phyloP scores from a whole-genome alignment of 306 rosid genomes.

The Cicer yamashitae region DNA sequence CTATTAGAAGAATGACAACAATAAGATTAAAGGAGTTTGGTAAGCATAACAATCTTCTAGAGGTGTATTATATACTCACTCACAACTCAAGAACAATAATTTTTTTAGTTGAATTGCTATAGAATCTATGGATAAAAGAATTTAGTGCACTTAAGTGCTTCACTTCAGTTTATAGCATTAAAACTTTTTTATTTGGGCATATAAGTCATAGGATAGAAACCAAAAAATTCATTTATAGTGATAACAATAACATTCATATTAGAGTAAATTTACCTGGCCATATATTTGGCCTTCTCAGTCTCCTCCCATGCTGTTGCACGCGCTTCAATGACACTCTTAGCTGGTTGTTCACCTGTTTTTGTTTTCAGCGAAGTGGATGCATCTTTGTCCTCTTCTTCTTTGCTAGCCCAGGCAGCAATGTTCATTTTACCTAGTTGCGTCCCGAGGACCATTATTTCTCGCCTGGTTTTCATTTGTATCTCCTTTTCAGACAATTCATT shows the following conservation, averaged over 20 bases:
- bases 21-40: background rate
- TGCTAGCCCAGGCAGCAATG: conserved; percentile 99
- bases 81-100: background rate
- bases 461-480: conserved; percentile 89
- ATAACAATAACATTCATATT: conserved; percentile 8
- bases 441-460: conserved; percentile 91
- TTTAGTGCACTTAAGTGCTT: background rate
- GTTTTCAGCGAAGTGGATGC: conserved; percentile 77
- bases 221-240: conserved; percentile 5
- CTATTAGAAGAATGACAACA: conserved; percentile 1
- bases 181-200: background rate
- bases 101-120: too few species aligned
- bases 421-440: conserved; percentile 90
- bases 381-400: conserved; percentile 87
- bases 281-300: conserved; percentile 87
- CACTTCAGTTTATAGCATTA: background rate
- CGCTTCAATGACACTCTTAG: conserved; percentile 66
- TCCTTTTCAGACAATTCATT: conserved; percentile 82
- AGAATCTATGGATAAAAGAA: background rate
- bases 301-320: conserved; percentile 98
- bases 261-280: conserved; percentile 71
- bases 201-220: conserved; percentile 5
- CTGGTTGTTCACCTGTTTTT: conserved; percentile 51
- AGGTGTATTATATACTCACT: background rate
- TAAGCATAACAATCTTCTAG: background rate